Evolutionary conservation across 352 stramenopile species (phyloP), one percentile per base, ranked within the genome.

Genomic region (Pythium brachiatum): DNA sequence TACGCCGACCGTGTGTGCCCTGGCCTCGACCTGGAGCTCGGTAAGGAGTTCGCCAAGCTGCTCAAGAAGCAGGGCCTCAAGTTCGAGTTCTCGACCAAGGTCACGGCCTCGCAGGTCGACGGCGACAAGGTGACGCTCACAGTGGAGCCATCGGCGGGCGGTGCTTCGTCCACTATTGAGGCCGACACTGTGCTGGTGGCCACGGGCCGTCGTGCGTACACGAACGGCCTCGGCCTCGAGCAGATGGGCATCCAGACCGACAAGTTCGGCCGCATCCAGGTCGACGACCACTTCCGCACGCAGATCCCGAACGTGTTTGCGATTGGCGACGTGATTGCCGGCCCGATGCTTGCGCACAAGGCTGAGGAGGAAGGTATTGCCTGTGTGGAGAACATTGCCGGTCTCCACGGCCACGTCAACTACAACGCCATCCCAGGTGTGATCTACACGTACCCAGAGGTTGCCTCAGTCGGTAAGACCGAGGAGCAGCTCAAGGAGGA

Each of bases 311-410:
- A 75, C 58, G 90, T 99, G 60, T 99, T 95, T 69, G 97, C 97
- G 26, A 98, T 99, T 74, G 97, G 97, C 48, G 97, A 99, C 63
- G 95, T 95, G 64, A 99, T 99, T 63, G 90, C 97, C 59, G 97
- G 97, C 46, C 94, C 97, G 11, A 99, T 99, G 97, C 84, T 99
- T 39, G 97, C 97, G 18, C 97, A 99, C 92, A 99, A 99, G 85
- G 97, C 97, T 27, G 97, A 99, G 80, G 97, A 99, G 69, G 97
- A 99, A 73, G 97, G 97, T 26, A 98, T 99, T 69, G 96, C 96
- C n/a, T 95, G 86, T 57, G 95, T 97, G 15, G 97, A 99, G 81
- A 98, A 83, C 54, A 98, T 99, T 70, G 94, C 95, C 21, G 97
- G 97, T 69, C 96, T 94, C 71, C 92, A 97, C 62, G 97, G 97